Evolutionary conservation across 2,329 filamentous ascomycete species (phyloP).

Genomic region (Pseudogymnoascus sp.): DNA sequence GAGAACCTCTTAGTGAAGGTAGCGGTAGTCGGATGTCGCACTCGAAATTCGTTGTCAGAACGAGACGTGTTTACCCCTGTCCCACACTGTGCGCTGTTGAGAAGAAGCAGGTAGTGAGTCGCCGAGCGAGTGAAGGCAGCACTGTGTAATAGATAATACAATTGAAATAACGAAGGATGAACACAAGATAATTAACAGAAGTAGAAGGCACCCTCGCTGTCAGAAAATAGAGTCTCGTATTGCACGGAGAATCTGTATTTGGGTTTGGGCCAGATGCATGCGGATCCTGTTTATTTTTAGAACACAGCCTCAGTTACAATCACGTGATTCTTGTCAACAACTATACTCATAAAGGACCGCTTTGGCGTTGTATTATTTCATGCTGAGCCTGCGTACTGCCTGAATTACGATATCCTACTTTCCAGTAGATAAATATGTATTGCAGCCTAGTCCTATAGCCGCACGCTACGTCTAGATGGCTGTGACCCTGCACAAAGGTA

Average conservation of each 20-base stretch:
- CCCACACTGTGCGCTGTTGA: neutral
- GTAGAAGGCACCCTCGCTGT: neutral
- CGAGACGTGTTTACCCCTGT: slow-evolving; percentile 4
- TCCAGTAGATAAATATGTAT: neutral
- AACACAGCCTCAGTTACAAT: neutral
- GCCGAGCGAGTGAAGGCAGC: slow-evolving; percentile 11
- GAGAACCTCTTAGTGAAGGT: neutral
- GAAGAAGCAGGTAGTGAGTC: neutral
- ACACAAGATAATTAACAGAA: neutral
- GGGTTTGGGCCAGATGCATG: slow-evolving; percentile 2
- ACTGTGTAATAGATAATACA: slow-evolving; percentile 1
- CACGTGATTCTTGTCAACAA: neutral
- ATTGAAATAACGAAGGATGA: neutral
- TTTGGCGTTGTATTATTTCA: neutral
- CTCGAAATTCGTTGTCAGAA: neutral
- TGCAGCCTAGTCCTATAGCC: neutral
- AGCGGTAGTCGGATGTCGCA: neutral
- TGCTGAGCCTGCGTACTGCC: neutral
- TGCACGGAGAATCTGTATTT: neutral
- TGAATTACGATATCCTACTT: neutral
- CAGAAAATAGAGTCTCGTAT: neutral
- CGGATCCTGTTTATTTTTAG: slow-evolving; percentile 4
- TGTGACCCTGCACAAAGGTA: neutral
- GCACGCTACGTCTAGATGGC: neutral
- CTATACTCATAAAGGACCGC: neutral